phyloP scores from a whole-genome alignment of 768 basidiomycete genomes.

The Pleurotus pulmonarius region DNA sequence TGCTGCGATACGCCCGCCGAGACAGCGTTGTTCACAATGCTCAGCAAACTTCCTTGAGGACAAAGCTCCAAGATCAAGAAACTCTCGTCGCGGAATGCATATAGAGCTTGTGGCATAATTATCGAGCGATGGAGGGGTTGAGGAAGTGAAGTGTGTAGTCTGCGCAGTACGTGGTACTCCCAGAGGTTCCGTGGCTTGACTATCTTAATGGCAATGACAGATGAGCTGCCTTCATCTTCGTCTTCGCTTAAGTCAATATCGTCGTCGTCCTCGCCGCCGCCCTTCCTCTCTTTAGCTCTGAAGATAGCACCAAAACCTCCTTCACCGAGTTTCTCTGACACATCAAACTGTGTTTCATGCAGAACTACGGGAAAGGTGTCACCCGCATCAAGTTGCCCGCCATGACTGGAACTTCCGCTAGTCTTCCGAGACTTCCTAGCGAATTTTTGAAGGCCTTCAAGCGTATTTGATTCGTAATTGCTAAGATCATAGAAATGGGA shows the following conservation, averaged over 20 bases:
- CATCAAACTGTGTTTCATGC: constrained; percentile 60
- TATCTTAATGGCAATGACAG: constrained; percentile 83
- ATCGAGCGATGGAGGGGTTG: constrained; percentile 59
- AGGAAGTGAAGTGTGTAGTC: constrained; percentile 70
- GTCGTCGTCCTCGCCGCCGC: constrained; percentile 43
- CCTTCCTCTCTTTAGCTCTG: constrained; percentile 56
- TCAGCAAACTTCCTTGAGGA: constrained; percentile 88
- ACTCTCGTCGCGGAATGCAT: constrained; percentile 85
- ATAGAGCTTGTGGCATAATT: constrained; percentile 74
- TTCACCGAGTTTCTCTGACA: constrained; percentile 89
- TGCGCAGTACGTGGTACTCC: constrained; percentile 86
- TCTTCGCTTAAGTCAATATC: constrained; percentile 53
- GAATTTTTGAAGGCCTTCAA: constrained; percentile 73
- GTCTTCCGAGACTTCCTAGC: constrained; percentile 47
- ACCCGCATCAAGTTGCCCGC: constrained; percentile 29
- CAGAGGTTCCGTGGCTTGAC: constrained; percentile 86
- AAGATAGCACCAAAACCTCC: constrained; percentile 98
- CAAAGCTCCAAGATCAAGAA: constrained; percentile 86
- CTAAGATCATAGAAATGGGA: constrained; percentile 59
- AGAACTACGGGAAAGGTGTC: constrained; percentile 54
- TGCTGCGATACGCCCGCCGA: constrained; percentile 74
- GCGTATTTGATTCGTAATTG: constrained; percentile 47
- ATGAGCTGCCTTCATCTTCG: constrained; percentile 48
- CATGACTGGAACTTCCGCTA: constrained; percentile 30
- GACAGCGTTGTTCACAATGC: constrained; percentile 83